Base-by-base conservation (phyloP, 176 grass and related monocot genomes). In the Cymbopogon citratus region DNA sequence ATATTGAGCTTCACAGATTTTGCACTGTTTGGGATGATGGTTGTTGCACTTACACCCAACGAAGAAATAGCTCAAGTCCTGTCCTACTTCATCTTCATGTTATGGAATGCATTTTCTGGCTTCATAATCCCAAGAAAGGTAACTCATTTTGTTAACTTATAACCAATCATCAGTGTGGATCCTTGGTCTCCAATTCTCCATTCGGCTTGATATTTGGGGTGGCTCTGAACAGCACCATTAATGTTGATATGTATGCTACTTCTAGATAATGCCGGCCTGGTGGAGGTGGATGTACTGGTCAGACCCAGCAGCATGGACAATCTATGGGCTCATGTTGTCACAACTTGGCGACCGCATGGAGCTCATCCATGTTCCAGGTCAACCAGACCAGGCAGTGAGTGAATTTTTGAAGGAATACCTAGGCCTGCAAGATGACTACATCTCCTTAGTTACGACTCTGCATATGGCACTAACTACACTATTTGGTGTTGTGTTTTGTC, bases 91-190 rank as follows among this genome's bases (percentile, higher is more conserved):
- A 85, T 93, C 29, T 93, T 90, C 80, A 79, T 93, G 24, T 68
- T 93, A 62, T 93, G 91, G 91, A 93, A 93, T 43, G 34, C 87
- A 63, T 93, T 93, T 64, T 90, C 91, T 1, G 87, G 91, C 61
- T 87, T 93, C 85, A 71, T 90, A 79, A 11, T 93, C 11, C 60
- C 81, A 65, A 87, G 91, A 87, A 80, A 87, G 87, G 91, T 93
- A 89, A 46, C 44, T 46, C 44, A 52, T 19, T 28, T 28, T 5
- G 6, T 45, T 25, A 2, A 6, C 31, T 66, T 66, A 6, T 35
- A n/a, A n/a, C 48, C 18, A 52, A 66, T 33, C 28, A 16, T 66
- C 6, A 35, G 6, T 66, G 35, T 34, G 28, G 7, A 66, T 35
- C 63, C 15, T 1, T 19, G 31, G 29, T 66, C 29, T 16, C 29